Evolutionary conservation across 2,329 filamentous ascomycete species (phyloP), one percentile per base, ranked within the genome.

Genomic region (Nothomitra cinnamomea): DNA sequence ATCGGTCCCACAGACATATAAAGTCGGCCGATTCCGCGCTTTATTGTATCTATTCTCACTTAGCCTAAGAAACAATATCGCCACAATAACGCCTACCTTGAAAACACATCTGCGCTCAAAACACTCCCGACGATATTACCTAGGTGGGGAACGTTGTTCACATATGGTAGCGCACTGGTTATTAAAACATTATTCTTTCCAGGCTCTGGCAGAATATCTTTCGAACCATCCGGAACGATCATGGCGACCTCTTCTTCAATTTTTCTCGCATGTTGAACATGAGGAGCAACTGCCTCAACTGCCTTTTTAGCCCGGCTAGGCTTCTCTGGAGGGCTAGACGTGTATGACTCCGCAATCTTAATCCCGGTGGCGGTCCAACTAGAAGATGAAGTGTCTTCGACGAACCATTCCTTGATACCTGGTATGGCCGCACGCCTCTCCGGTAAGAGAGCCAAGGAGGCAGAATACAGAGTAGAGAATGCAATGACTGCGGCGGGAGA

Each of bases 51-150:
- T 80, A 42, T 51, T 45, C 49, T 22, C 25, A 38, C 55, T 56
- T 61, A 56, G 64, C 51, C n/a, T 32, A 10, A 51, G 36, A 45
- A 22, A 47, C 38, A 28, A 41, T 15, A 8, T 17, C 13, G 19
- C 42, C 22, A 35, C 32, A 21, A 25, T 15, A 36, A 35, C 19
- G 21, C 38, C 52, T 60, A 63, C 58, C 61, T 66, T 42, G 84
- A 76, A 65, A 84, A 95, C 58, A 94, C 86, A 65, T 95, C 89
- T 61, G 89, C 89, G 57, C 83, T 88, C 60, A 95, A 76, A 40
- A 95, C 87, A 61, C 82, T 87, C 58, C 87, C 87, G 58, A 94
- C 82, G 59, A 94, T 81, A 69, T 94, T 94, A 57, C 87, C 89
- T 61, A 95, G 72, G 70, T 95, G 89, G 50, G 88, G 84, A 2